Percentiles rank a stretch among this genome's conserved stretches.
Conservation (phyloP, 495 filamentous ascomycete species). For the Penicillium malachiteum region DNA sequence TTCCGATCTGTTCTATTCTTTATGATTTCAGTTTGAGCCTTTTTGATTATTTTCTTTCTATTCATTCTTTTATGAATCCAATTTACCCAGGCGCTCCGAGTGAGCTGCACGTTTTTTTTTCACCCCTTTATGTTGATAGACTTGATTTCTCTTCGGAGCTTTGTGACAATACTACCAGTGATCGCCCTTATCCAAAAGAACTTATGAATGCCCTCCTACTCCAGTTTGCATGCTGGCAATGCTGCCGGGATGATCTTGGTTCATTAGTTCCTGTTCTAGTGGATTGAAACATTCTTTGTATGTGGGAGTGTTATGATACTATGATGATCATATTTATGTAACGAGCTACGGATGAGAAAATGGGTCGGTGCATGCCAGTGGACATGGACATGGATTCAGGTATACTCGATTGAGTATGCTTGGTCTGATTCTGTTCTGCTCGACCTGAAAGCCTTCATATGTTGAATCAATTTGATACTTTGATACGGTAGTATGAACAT, state of each 20-base stretch:
- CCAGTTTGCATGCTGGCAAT: neutral
- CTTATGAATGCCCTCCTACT: neutral
- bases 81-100: constrained; percentile 16
- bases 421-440: too few relatives aligned
- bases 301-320: constrained; percentile 3
- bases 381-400: too few relatives aligned
- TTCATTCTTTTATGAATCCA: constrained; percentile 10
- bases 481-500: too few relatives aligned
- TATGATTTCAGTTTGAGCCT: neutral
- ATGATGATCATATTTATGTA: constrained; percentile 1
- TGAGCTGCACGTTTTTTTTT: constrained; percentile 10
- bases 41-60: constrained; percentile 14
- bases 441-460: too few relatives aligned
- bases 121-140: constrained; percentile 20
- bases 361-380: too few relatives aligned
- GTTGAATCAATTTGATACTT: too few relatives aligned
- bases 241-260: neutral
- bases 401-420: too few relatives aligned
- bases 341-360: neutral
- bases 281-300: neutral
- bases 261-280: neutral
- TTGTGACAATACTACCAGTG: constrained; percentile 25
- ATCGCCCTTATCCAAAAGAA: constrained; percentile 6
- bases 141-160: constrained; percentile 14
- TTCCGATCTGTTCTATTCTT: constrained; percentile 5